These are phyloP conservation scores for Penicillium egyptiacum DNA, from an alignment of 495 filamentous ascomycete species.

Conservation along the genomic window DNA sequence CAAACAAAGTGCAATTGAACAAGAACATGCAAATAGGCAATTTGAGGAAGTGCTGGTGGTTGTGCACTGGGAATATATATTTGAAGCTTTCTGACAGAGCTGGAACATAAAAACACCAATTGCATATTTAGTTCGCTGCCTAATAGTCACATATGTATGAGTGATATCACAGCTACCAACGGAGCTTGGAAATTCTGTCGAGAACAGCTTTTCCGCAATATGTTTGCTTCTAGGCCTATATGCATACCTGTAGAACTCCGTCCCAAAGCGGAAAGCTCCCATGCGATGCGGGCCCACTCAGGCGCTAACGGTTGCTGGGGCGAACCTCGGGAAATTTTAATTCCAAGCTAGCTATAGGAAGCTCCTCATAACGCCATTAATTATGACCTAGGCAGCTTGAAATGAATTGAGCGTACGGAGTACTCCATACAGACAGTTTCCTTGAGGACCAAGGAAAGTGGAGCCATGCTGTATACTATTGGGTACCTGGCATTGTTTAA, in stretches of 20 bases:
- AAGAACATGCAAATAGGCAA: background rate
- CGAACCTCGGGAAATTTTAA: conserved; percentile 3
- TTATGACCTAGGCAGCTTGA: background rate
- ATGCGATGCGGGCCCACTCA: conserved; percentile 15
- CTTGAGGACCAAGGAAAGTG: conserved; percentile 9
- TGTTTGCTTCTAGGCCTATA: background rate
- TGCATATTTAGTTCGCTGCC: background rate
- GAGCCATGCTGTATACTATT: conserved; percentile 9
- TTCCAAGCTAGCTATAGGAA: background rate
- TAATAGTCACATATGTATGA: background rate
- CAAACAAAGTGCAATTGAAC: background rate
- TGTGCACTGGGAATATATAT: background rate
- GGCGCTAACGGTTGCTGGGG: conserved; percentile 12
- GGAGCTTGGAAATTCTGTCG: background rate
- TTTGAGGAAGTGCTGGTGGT: background rate
- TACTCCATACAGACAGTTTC: background rate
- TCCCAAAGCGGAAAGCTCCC: conserved; percentile 10
- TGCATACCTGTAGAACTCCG: background rate
- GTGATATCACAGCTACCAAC: background rate
- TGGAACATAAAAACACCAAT: background rate
- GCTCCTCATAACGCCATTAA: background rate
- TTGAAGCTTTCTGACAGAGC: background rate
- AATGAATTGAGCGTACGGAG: background rate
- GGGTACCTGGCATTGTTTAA: conserved; percentile 17
- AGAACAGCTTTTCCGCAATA: background rate